These are phyloP conservation scores for Metarhizium album DNA, from an alignment of 2,329 filamentous ascomycete species.

Conservation along the genomic window DNA sequence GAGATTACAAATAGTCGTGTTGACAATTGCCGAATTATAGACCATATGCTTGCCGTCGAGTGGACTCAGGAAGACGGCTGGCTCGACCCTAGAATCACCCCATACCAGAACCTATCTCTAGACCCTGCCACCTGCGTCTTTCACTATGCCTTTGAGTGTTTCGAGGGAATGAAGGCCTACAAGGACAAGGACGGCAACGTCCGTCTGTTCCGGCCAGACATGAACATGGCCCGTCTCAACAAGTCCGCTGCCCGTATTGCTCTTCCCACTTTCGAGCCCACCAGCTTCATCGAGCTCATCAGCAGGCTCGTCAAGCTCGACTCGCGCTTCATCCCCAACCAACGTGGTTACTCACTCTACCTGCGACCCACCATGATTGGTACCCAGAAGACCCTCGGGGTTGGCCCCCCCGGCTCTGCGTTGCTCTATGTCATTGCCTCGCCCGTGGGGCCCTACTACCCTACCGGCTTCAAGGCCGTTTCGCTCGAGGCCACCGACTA, in stretches of 20 bases:
- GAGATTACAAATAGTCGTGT: background rate
- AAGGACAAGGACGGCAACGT: constrained; percentile 71
- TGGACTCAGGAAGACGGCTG: constrained; percentile 83
- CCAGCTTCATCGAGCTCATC: constrained; percentile 71
- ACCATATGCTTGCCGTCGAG: constrained; percentile 94
- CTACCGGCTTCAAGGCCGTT: constrained; percentile 95
- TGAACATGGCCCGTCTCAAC: constrained; percentile 94
- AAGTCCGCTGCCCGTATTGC: constrained; percentile 86
- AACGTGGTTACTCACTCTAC: constrained; percentile 87
- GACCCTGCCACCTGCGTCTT: constrained; percentile 95
- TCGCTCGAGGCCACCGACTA: constrained; percentile 94
- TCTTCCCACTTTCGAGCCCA: constrained; percentile 71
- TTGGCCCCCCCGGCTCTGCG: constrained; percentile 83
- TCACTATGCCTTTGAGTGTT: constrained; percentile 96
- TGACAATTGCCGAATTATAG: constrained; percentile 31
- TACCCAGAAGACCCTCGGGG: constrained; percentile 86
- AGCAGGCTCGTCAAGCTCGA: constrained; percentile 71
- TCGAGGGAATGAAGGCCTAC: constrained; percentile 99
- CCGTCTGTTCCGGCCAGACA: constrained; percentile 85
- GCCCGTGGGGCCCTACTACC: constrained; percentile 95
- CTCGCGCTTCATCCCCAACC: constrained; percentile 77
- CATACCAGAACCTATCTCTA: constrained; percentile 94
- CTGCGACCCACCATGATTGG: constrained; percentile 95
- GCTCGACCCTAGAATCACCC: constrained; percentile 71
- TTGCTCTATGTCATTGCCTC: constrained; percentile 92